Evolutionary conservation across 2,329 filamentous ascomycete genomes (phyloP).

Genomic region (Plenodomus lindquistii): DNA sequence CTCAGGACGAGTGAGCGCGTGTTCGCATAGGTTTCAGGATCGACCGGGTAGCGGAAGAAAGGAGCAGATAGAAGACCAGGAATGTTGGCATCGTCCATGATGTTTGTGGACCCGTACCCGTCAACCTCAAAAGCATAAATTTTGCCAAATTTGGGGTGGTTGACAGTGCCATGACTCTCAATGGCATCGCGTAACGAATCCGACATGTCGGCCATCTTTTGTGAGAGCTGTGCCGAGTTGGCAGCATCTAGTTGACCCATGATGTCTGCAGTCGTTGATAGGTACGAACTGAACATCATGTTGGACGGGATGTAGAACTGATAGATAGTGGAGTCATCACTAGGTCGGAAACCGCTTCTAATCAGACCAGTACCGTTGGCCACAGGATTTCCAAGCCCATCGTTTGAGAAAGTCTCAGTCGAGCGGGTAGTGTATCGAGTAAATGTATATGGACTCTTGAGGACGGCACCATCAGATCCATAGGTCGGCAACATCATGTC

Average conservation of each 20-base stretch:
- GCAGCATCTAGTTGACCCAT: constrained; percentile 52
- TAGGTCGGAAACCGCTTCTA: constrained; percentile 55
- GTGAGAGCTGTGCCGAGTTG: constrained; percentile 56
- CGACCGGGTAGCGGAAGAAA: constrained; percentile 61
- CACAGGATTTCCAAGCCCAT: constrained; percentile 56
- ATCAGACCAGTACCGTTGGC: constrained; percentile 54
- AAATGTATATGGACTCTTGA: constrained; percentile 52
- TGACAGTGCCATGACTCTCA: constrained; percentile 49
- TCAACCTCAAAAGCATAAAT: constrained; percentile 56
- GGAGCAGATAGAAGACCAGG: constrained; percentile 68
- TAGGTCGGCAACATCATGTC: constrained; percentile 56
- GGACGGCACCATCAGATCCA: constrained; percentile 49
- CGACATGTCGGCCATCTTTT: constrained; percentile 62
- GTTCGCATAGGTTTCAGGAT: constrained; percentile 50
- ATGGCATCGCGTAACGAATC: constrained; percentile 49
- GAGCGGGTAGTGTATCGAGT: constrained; percentile 49
- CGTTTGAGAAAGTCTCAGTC: constrained; percentile 57
- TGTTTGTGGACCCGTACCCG: constrained; percentile 53
- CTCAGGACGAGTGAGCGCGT: constrained; percentile 52
- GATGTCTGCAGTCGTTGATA: constrained; percentile 58
- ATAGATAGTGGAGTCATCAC: constrained; percentile 55
- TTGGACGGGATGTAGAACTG: constrained; percentile 56
- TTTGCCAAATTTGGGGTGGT: constrained; percentile 41
- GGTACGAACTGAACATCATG: constrained; percentile 74
- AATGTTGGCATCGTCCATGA: constrained; percentile 76